Percentiles rank a stretch among this genome's conserved stretches.
Conservation (phyloP, 2,329 filamentous ascomycete genomes). For the Lasiodiplodia gonubiensis region DNA sequence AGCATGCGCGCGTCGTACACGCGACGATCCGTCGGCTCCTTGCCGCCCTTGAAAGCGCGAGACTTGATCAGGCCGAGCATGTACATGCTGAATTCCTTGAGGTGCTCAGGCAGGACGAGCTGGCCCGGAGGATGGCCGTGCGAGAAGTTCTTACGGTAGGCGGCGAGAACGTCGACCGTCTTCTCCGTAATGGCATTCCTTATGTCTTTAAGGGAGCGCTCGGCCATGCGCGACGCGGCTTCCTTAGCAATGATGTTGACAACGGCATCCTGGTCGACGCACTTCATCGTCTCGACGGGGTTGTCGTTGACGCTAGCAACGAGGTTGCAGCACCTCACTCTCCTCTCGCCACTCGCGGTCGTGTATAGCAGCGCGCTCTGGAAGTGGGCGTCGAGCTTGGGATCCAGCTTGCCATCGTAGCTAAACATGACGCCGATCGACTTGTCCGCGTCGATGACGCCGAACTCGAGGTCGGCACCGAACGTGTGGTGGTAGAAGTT, state of each 20-base stretch:
- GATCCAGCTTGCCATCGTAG: constrained; percentile 96
- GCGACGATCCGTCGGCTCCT: constrained; percentile 87
- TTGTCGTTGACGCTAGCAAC: constrained; percentile 91
- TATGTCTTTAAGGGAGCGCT: constrained; percentile 82
- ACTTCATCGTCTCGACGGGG: constrained; percentile 83
- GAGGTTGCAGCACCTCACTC: constrained; percentile 90
- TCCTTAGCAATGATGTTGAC: constrained; percentile 90
- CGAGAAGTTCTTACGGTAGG: constrained; percentile 91
- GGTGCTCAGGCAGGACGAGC: constrained; percentile 90
- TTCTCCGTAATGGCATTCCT: constrained; percentile 84
- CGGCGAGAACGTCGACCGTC: constrained; percentile 88
- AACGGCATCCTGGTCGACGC: constrained; percentile 94
- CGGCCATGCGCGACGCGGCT: constrained; percentile 80
- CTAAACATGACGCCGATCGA: constrained; percentile 88
- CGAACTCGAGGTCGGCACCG: constrained; percentile 92
- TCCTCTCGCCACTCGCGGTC: constrained; percentile 82
- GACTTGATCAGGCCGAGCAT: constrained; percentile 88
- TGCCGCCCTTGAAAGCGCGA: constrained; percentile 88
- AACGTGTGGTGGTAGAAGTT: constrained; percentile 97
- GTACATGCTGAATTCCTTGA: constrained; percentile 98
- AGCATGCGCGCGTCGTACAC: constrained; percentile 92
- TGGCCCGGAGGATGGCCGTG: constrained; percentile 87
- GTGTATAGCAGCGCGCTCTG: constrained; percentile 95
- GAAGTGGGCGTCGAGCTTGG: constrained; percentile 96
- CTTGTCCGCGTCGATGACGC: constrained; percentile 90